Percentiles rank a stretch among this genome's conserved stretches.
phyloP scores from a whole-genome alignment of 371 early-diverging fungal species.

The Mucor mucedo region DNA sequence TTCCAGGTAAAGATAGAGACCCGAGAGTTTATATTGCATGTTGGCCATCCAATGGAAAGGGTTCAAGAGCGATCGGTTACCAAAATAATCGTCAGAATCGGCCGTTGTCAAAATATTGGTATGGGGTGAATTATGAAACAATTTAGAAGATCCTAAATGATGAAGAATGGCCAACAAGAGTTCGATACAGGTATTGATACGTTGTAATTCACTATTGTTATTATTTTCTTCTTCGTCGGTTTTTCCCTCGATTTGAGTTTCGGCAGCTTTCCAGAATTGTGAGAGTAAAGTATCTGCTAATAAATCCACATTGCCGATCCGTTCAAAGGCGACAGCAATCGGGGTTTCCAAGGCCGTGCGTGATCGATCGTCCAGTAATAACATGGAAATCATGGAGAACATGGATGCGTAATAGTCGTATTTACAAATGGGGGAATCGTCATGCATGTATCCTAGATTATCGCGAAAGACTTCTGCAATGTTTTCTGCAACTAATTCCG shows the following conservation, averaged over 20 bases:
- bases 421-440: slow-evolving; percentile 44
- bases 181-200: slow-evolving; percentile 59
- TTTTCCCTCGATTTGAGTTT: slow-evolving; percentile 24
- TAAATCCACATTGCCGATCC: slow-evolving; percentile 58
- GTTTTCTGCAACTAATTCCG: slow-evolving; percentile 54
- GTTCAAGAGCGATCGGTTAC: slow-evolving; percentile 48
- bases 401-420: slow-evolving; percentile 59
- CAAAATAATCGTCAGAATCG: slow-evolving; percentile 48
- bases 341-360: slow-evolving; percentile 72
- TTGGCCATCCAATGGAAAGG: slow-evolving; percentile 64
- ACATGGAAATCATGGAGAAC: slow-evolving; percentile 52
- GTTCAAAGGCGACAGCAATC: slow-evolving; percentile 70
- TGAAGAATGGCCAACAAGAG: slow-evolving; percentile 61
- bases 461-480: slow-evolving; percentile 54
- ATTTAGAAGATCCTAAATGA: slow-evolving; percentile 60
- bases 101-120: slow-evolving; percentile 52
- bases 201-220: slow-evolving; percentile 12
- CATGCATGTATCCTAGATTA: slow-evolving; percentile 50
- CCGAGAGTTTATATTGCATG: slow-evolving; percentile 56
- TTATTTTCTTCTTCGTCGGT: neutral
- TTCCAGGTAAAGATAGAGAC: slow-evolving; percentile 47
- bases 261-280: slow-evolving; percentile 43
- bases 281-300: slow-evolving; percentile 38
- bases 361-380: slow-evolving; percentile 61
- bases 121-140: slow-evolving; percentile 59